Conservation (phyloP, 768 basidiomycete species). For the Termitomyces sp. region DNA sequence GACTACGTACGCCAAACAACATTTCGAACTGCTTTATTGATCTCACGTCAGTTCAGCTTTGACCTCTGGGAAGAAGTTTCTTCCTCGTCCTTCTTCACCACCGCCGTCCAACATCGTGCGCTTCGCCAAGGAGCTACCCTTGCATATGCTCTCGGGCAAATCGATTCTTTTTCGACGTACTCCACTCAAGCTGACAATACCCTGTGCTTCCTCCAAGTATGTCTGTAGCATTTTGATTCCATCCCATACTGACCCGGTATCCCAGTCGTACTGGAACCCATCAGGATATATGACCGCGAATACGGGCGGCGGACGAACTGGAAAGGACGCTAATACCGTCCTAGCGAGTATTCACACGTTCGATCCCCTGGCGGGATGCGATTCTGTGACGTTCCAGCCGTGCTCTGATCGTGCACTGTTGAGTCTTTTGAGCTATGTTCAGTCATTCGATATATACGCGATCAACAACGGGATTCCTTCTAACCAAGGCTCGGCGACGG, state of each 20-base stretch:
- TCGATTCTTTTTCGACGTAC: slow-evolving; percentile 40
- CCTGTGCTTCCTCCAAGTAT: slow-evolving; percentile 75
- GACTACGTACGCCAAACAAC: slow-evolving; percentile 32
- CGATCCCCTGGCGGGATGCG: slow-evolving; percentile 68
- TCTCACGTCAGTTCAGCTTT: slow-evolving; percentile 41
- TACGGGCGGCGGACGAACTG: slow-evolving; percentile 70
- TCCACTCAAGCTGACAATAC: slow-evolving; percentile 54
- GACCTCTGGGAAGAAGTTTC: slow-evolving; percentile 75
- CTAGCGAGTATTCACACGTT: slow-evolving; percentile 76
- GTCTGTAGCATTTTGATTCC: neutral
- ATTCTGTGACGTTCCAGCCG: slow-evolving; percentile 69
- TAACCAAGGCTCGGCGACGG: slow-evolving; percentile 62
- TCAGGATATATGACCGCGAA: slow-evolving; percentile 67
- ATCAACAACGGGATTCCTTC: slow-evolving; percentile 57
- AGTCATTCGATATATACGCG: slow-evolving; percentile 66
- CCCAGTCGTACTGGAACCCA: slow-evolving; percentile 73
- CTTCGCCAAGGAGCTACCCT: slow-evolving; percentile 62
- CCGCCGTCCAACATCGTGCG: slow-evolving; percentile 72
- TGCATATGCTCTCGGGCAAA: slow-evolving; percentile 54
- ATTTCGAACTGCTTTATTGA: neutral
- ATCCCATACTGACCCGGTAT: neutral
- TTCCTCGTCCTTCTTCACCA: slow-evolving; percentile 79
- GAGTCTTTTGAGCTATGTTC: slow-evolving; percentile 62
- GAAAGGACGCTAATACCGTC: slow-evolving; percentile 70
- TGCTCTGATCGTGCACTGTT: slow-evolving; percentile 74